Evolutionary conservation across 768 basidiomycete species (phyloP), one percentile per base, ranked within the genome.

Genomic region (Leucocoprinus sp.): DNA sequence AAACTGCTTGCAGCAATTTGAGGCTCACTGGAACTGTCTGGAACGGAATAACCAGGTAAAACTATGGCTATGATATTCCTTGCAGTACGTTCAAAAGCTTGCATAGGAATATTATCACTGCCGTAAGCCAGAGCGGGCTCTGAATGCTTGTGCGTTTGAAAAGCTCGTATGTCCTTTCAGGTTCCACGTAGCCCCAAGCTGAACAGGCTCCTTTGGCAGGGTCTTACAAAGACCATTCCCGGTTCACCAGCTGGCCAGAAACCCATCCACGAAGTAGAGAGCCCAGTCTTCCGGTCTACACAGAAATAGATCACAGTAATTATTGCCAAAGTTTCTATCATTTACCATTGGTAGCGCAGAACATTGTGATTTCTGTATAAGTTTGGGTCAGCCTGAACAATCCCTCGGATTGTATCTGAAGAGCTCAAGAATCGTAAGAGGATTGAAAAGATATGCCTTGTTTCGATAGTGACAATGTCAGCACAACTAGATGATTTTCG

Each of bases 101-200:
- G 29, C 5, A 26, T 59, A 96, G 93, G 84, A 92, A 67, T 93
- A 87, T 63, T 83, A 83, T 59, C 75, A 72, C 23, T 99, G 96
- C 62, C 84, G 96, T 53, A 83, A 86, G 62, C 82, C 81, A 3
- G 96, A 99, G 63, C 80, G 84, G 51, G 63, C 78, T 43, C 74
- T 97, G 37, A 99, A 98, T 72, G 70, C 80, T 48, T 98, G 95
- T 70, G 88, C 95, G 74, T 93, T 97, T 59, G 84, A 93, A 64
- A 97, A 96, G 62, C 76, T 98, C 55, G 95, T 92, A 54, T 54
- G 88, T 78, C 33, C 47, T 15, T 41, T 46, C 24, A 6, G 27
- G 36, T 18, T n/a, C 9, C 22, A 14, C 19, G 41, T 14, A 15
- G 15, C 41, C 4, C 21, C 24, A 22, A 17, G 24, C 37, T 12